Conservation (phyloP, 768 basidiomycete genomes). For the Tephrocybe sp. region DNA sequence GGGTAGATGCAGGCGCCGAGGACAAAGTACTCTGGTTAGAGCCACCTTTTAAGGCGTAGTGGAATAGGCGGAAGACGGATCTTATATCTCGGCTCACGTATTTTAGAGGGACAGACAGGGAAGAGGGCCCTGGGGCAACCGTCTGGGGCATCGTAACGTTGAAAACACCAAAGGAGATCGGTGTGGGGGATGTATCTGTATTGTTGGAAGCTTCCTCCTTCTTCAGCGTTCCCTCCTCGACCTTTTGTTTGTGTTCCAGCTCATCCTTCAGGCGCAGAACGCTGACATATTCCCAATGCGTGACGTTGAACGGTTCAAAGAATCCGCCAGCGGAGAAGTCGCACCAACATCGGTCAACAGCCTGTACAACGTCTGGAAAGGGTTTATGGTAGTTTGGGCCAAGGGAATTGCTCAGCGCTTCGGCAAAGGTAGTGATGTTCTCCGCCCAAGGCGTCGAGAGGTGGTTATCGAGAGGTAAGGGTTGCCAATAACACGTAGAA, state of each 20-base stretch:
- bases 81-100: constrained; percentile 13
- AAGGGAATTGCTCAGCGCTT: constrained; percentile 57
- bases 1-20: constrained; percentile 4
- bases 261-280: constrained; percentile 47
- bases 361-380: constrained; percentile 58
- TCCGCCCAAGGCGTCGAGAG: constrained; percentile 67
- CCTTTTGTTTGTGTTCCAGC: constrained; percentile 34
- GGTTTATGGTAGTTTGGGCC: constrained; percentile 38
- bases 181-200: constrained; percentile 8
- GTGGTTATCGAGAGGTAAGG: constrained; percentile 63
- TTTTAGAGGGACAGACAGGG: constrained; percentile 5
- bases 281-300: constrained; percentile 72
- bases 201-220: constrained; percentile 9
- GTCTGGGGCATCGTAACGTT: constrained; percentile 19
- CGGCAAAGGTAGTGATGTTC: constrained; percentile 71
- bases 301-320: constrained; percentile 77
- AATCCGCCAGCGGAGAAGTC: constrained; percentile 64
- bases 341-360: constrained; percentile 86
- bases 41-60: constrained; percentile 9
- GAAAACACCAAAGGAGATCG: constrained; percentile 2
- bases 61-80: constrained; percentile 18
- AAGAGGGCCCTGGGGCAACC: constrained; percentile 8
- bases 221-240: constrained; percentile 18
- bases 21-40: background rate
- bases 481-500: constrained; percentile 90